Base-by-base conservation (phyloP, 2,329 filamentous ascomycete species). In the Talaromyces sp. region DNA sequence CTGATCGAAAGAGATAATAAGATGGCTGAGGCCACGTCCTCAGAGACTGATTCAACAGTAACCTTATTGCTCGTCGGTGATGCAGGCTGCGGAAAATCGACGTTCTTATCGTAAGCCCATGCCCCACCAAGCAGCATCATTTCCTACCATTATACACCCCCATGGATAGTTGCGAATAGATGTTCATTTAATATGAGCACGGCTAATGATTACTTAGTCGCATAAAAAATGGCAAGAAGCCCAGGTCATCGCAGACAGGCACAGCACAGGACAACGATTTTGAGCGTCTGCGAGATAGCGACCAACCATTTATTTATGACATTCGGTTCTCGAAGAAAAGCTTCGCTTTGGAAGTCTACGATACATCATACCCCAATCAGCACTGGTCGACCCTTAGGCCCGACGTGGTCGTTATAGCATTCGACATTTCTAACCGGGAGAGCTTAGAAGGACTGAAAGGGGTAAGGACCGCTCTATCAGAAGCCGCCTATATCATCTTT, bases 291-390 rank as follows among this genome's bases (percentile, higher is more conserved):
- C 79, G 76, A 50, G 82, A 85, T 59, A 66, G 74, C 20, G 79
- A 85, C 54, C 83, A 86, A 60, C 83, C 84, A 4, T 84, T 82
- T 65, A 69, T 76, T 40, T 86, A 84, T 68, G 77, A 85, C 55
- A 81, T 86, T 43, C 75, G 75, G 20, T 76, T 86, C 57, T 83
- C 82, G 56, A 77, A 77, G 40, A 80, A 80, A 9, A 77, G 75
- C 3, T 83, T 84, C 65, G 76, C 75, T 9, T 74, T 85, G 54
- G 74, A 81, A 50, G 77, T 84, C 66, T 82, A 77, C 68, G 82
- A 86, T 63, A 83, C 82, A 20, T 73, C 79, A 3, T 81, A 77
- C 33, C 79, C 83, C 0, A 78, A 79, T n/a, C 77, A 81, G 56
- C 70, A 74, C 57, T 86, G 82, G 72, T 79, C 82, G 9, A 76